phyloP scores from a whole-genome alignment of 1,139 yeast genomes.

The Hyphopichia buzzinii region DNA sequence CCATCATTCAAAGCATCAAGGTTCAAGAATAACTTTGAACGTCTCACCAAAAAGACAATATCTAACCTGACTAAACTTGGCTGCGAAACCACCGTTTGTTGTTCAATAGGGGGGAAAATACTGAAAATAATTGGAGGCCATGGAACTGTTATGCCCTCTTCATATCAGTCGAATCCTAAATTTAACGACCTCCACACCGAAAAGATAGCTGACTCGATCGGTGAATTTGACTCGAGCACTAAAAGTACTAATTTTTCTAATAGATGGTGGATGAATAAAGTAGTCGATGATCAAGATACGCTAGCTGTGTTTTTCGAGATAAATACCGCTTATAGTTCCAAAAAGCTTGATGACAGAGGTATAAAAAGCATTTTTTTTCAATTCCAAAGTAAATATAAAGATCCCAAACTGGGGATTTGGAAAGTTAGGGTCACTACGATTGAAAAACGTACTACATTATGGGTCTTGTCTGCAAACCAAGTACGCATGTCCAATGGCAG shows the following conservation, averaged over 20 bases:
- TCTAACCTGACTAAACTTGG: conserved; percentile 8
- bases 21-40: conserved; percentile 12
- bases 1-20: conserved; percentile 25
- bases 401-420: conserved; percentile 17
- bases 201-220: conserved; percentile 34
- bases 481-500: conserved; percentile 15
- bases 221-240: conserved; percentile 30
- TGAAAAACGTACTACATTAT: conserved; percentile 29
- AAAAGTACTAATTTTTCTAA: conserved; percentile 34
- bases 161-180: conserved; percentile 24
- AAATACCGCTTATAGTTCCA: conserved; percentile 25
- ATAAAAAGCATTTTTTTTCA: conserved; percentile 28
- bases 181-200: conserved; percentile 21
- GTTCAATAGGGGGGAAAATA: conserved; percentile 32
- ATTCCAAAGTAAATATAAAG: conserved; percentile 31
- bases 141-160: conserved; percentile 35
- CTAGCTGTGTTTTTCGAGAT: conserved; percentile 33
- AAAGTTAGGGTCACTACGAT: conserved; percentile 30
- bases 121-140: conserved; percentile 25
- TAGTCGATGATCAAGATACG: conserved; percentile 19
- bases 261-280: conserved; percentile 30
- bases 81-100: conserved; percentile 24
- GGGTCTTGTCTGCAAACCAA: conserved; percentile 14
- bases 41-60: conserved; percentile 2
- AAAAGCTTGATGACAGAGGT: conserved; percentile 14